These are phyloP conservation scores for Verticillium nubilum DNA, from an alignment of 2,329 filamentous ascomycete genomes.

Conservation along the genomic window DNA sequence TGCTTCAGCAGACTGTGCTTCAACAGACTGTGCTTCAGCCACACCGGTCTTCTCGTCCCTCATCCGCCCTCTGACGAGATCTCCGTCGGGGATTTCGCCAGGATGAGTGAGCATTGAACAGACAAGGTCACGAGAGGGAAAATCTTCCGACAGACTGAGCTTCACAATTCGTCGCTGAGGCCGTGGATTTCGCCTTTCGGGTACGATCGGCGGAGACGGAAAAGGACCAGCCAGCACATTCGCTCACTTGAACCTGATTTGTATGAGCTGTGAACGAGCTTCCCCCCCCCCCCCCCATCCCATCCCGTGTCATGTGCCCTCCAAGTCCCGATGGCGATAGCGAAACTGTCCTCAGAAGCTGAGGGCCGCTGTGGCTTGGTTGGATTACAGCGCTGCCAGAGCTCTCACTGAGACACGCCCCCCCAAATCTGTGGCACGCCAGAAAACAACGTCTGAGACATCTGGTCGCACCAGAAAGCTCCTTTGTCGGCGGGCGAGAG, in stretches of 20 bases:
- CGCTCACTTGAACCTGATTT: not conserved
- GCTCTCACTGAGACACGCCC: not conserved
- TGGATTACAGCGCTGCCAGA: not conserved
- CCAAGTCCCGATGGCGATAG: not conserved
- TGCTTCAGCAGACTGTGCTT: not conserved
- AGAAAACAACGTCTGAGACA: not conserved
- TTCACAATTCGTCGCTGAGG: not conserved
- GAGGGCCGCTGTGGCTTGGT: not conserved
- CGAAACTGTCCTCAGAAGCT: not conserved
- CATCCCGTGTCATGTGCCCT: not conserved
- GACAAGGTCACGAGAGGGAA: not conserved
- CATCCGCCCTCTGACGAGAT: not conserved
- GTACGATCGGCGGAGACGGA: not conserved
- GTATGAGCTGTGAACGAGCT: not conserved
- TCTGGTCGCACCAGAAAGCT: not conserved
- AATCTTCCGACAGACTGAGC: not conserved
- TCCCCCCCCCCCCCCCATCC: too few relatives aligned
- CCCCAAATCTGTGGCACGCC: not conserved
- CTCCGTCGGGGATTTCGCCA: not conserved
- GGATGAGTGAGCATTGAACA: not conserved
- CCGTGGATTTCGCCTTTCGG: not conserved
- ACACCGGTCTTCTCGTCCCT: not conserved
- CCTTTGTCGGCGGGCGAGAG: not conserved
- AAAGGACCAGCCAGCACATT: not conserved
- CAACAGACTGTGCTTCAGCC: not conserved